Percentiles rank a stretch among this genome's conserved stretches.
Conservation (phyloP, 371 early-diverging fungal genomes). For the Massospora cicadina region DNA sequence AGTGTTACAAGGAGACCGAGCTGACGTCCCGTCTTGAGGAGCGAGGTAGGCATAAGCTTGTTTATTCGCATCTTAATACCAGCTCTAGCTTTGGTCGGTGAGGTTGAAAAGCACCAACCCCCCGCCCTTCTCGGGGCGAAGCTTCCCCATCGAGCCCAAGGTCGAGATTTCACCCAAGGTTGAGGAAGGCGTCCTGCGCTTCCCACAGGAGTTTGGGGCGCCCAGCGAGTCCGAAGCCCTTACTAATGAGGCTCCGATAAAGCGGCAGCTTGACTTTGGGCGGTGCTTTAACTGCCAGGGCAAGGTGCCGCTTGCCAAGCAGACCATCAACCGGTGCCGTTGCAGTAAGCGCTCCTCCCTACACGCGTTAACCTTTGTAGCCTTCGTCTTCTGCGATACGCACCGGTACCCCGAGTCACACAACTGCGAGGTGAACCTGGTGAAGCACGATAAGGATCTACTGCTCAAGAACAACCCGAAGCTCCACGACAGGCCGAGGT, state of each 20-base stretch:
- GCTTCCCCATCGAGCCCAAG: too few relatives aligned
- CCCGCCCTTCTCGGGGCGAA: too few relatives aligned
- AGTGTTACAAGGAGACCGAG: constrained; percentile 71
- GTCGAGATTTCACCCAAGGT: too few relatives aligned
- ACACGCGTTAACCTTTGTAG: constrained; percentile 13
- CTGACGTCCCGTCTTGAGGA: too few relatives aligned
- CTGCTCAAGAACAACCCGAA: constrained; percentile 63
- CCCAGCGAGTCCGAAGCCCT: too few relatives aligned
- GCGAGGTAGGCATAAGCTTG: too few relatives aligned
- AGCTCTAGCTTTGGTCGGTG: too few relatives aligned
- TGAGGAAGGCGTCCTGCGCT: too few relatives aligned
- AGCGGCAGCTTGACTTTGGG: constrained; percentile 56
- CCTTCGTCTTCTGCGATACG: constrained; percentile 57
- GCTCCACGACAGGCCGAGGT: constrained; percentile 49
- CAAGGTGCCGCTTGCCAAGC: constrained; percentile 59
- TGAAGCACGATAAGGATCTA: constrained; percentile 37
- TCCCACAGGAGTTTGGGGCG: too few relatives aligned
- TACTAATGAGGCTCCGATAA: too few relatives aligned
- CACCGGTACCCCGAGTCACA: constrained; percentile 59
- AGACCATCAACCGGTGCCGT: constrained; percentile 59
- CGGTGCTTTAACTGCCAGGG: constrained; percentile 53
- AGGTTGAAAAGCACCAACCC: too few relatives aligned
- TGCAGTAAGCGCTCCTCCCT: constrained; percentile 26
- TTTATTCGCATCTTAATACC: too few relatives aligned
- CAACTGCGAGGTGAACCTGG: constrained; percentile 58